A percentile compares a stretch with the other conserved stretches of the same genome.
Conservation (phyloP, 805 yeast species). For the Starmerella riodocensis region DNA sequence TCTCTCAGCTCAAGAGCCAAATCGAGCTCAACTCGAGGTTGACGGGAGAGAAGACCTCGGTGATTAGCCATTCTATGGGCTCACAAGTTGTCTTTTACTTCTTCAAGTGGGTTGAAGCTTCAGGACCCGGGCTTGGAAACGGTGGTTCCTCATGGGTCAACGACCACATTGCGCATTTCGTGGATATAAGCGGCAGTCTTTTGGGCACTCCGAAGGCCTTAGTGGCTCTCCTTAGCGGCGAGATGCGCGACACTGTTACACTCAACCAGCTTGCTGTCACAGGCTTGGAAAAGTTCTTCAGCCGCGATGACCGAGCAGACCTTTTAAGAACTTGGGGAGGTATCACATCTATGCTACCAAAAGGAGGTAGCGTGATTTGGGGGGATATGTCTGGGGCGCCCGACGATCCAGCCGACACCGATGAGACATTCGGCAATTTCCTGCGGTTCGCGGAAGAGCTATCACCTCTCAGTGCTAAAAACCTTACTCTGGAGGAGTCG, state of each 20-base stretch:
- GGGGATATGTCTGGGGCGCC: slow-evolving; percentile 59
- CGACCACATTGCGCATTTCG: slow-evolving; percentile 62
- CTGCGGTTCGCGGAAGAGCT: slow-evolving; percentile 44
- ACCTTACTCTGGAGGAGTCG: slow-evolving; percentile 54
- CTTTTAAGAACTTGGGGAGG: slow-evolving; percentile 87
- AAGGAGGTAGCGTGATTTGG: slow-evolving; percentile 88
- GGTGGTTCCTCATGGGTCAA: slow-evolving; percentile 90
- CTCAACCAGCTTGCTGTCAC: slow-evolving; percentile 83
- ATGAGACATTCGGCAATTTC: slow-evolving; percentile 55
- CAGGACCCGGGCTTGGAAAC: slow-evolving; percentile 64
- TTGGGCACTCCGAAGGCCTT: slow-evolving; percentile 92
- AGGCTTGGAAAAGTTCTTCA: slow-evolving; percentile 87
- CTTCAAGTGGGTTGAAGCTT: slow-evolving; percentile 92
- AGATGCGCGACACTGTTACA: slow-evolving; percentile 95
- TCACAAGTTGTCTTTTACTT: slow-evolving; percentile 79
- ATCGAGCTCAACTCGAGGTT: slow-evolving; percentile 47
- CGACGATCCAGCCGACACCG: slow-evolving; percentile 31
- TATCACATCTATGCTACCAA: slow-evolving; percentile 87
- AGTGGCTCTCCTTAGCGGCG: slow-evolving; percentile 88
- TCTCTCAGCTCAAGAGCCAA: slow-evolving; percentile 56
- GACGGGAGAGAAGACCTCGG: slow-evolving; percentile 54
- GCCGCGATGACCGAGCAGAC: slow-evolving; percentile 76
- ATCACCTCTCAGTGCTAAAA: slow-evolving; percentile 34
- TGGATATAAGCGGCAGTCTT: slow-evolving; percentile 80
- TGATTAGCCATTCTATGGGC: slow-evolving; percentile 95